Conservation (phyloP, 768 basidiomycete genomes). For the Rhodotorula babjevae region DNA sequence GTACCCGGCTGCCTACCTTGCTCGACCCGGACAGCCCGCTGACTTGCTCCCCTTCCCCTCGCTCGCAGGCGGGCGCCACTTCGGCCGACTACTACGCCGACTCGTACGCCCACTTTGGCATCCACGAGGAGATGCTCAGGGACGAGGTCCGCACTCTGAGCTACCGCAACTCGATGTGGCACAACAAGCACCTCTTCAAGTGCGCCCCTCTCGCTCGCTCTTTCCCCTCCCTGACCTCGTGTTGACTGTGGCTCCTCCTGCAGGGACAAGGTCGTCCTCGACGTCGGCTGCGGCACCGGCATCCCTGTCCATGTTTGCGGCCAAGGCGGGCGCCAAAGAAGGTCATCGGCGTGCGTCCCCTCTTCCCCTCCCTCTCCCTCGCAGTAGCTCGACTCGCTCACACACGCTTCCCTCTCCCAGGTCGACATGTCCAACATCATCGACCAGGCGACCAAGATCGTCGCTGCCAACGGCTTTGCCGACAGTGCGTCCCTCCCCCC, state of each 20-base stretch:
- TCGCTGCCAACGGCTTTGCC: constrained; percentile 92
- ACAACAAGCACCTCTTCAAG: constrained; percentile 92
- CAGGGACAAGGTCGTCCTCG: constrained; percentile 75
- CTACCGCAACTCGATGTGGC: constrained; percentile 88
- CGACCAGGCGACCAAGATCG: constrained; percentile 95
- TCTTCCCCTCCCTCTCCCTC: neutral
- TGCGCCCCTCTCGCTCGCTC: constrained; percentile 47
- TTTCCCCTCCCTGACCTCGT: too few relatives aligned
- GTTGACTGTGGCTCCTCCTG: neutral
- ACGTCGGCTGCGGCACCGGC: constrained; percentile 97
- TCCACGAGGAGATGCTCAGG: constrained; percentile 88
- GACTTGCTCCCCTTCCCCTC: neutral
- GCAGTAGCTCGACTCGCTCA: neutral
- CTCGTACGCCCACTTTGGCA: constrained; percentile 40
- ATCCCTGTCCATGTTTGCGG: constrained; percentile 57
- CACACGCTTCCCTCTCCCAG: neutral
- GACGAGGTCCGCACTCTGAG: constrained; percentile 90
- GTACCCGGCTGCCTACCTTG: neutral
- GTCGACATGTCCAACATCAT: constrained; percentile 99
- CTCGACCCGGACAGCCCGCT: neutral
- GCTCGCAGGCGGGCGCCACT: constrained; percentile 19
- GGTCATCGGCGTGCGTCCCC: constrained; percentile 41
- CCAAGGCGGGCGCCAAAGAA: constrained; percentile 44
- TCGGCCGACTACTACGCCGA: constrained; percentile 41
- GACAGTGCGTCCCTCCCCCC: constrained; percentile 51